Evolutionary conservation across 2,329 filamentous ascomycete species (phyloP).

Genomic region (Sclerotinia glacialis): DNA sequence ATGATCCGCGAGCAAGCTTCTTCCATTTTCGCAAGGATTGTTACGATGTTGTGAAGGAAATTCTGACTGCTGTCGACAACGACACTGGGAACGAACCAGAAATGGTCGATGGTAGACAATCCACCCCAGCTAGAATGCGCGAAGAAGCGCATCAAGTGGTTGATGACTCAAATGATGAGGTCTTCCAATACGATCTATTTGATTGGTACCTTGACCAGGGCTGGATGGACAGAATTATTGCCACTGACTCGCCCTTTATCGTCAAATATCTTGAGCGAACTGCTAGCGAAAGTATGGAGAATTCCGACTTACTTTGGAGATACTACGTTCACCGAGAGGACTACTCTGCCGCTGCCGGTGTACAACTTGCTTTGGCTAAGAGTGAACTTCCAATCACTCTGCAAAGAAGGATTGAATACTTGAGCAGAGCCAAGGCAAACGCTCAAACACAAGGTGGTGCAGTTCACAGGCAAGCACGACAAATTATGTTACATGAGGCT

Average conservation of each 20-base stretch:
- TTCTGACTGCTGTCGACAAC: constrained; percentile 73
- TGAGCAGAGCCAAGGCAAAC: constrained; percentile 88
- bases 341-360: constrained; percentile 83
- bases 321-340: constrained; percentile 84
- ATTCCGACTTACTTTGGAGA: constrained; percentile 88
- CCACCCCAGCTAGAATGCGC: constrained; percentile 72
- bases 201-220: constrained; percentile 92
- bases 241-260: constrained; percentile 80
- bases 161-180: constrained; percentile 81
- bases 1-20: constrained; percentile 62
- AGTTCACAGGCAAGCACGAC: constrained; percentile 75
- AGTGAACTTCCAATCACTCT: constrained; percentile 79
- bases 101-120: constrained; percentile 73
- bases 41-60: constrained; percentile 84
- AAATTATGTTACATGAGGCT: constrained; percentile 80
- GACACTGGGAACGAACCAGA: constrained; percentile 67
- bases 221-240: constrained; percentile 80
- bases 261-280: constrained; percentile 80
- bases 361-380: constrained; percentile 79
- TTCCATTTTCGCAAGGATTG: constrained; percentile 69
- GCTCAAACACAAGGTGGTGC: constrained; percentile 79
- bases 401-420: constrained; percentile 81
- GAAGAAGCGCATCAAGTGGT: constrained; percentile 89
- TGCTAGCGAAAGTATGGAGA: constrained; percentile 66
- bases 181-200: constrained; percentile 95